phyloP scores from a whole-genome alignment of 2,329 filamentous ascomycete genomes.

The Didymellaceae sp. region DNA sequence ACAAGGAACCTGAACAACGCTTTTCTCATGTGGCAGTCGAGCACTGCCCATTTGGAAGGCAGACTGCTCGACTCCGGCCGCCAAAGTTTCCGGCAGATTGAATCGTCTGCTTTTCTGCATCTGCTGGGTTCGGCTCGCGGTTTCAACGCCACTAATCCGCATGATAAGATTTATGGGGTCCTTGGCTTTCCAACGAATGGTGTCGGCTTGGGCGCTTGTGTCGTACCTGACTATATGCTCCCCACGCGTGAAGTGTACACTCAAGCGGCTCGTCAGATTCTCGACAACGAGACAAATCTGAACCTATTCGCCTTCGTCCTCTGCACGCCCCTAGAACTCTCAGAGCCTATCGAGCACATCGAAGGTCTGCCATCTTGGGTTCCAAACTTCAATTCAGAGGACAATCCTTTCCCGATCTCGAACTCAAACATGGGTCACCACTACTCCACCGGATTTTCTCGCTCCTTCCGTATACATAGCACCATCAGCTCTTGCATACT shows the following conservation, averaged over 20 bases:
- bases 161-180: conserved; percentile 29
- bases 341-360: background rate
- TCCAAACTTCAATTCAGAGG: conserved; percentile 21
- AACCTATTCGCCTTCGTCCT: conserved; percentile 16
- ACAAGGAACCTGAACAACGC: conserved; percentile 21
- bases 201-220: background rate
- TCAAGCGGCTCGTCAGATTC: conserved; percentile 8
- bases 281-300: conserved; percentile 12
- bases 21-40: conserved; percentile 19
- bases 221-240: conserved; percentile 20
- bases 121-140: conserved; percentile 20
- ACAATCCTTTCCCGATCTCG: conserved; percentile 7
- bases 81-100: too few species aligned
- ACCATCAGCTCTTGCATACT: conserved; percentile 3
- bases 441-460: conserved; percentile 5
- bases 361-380: conserved; percentile 24
- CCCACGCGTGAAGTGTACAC: conserved; percentile 19
- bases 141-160: conserved; percentile 24
- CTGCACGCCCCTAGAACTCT: background rate
- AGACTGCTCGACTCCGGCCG: too few species aligned
- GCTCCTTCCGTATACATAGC: background rate
- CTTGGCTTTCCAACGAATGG: conserved; percentile 16
- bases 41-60: background rate
- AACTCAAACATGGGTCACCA: conserved; percentile 3
- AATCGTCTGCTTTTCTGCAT: conserved; percentile 24